Evolutionary conservation across 2,329 filamentous ascomycete genomes (phyloP).

Genomic region (Aspergillus nomiae): DNA sequence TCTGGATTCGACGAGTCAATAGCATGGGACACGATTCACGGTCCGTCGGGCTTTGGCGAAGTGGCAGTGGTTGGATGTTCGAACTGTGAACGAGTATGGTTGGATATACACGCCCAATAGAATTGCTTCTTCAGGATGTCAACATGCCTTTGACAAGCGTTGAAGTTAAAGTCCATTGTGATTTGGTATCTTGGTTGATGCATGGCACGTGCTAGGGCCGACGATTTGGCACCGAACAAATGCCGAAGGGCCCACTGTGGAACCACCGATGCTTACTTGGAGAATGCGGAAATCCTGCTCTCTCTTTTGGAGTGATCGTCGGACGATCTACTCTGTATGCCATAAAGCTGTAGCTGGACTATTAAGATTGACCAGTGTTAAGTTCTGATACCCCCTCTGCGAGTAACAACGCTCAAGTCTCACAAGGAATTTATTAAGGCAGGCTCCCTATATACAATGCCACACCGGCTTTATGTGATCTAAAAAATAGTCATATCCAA

Average conservation of each 20-base stretch:
- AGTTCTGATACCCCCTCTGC: neutral
- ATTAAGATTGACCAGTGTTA: too few species aligned
- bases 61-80: too few species aligned
- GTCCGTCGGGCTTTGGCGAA: neutral
- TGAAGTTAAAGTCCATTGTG: too few species aligned
- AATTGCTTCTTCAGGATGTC: too few species aligned
- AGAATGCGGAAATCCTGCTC: neutral
- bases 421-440: neutral
- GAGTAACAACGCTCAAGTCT: neutral
- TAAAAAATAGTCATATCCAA: neutral
- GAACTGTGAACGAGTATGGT: too few species aligned
- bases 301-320: neutral
- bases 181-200: too few species aligned
- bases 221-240: too few species aligned
- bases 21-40: too few species aligned
- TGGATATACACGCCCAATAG: too few species aligned
- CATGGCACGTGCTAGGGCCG: too few species aligned
- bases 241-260: neutral
- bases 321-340: neutral
- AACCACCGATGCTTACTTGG: neutral
- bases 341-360: neutral
- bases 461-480: neutral
- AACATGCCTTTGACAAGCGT: too few species aligned
- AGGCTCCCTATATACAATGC: neutral
- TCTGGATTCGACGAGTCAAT: neutral